Conservation (phyloP, 202 grass and related monocot species). For the Setaria italica region DNA sequence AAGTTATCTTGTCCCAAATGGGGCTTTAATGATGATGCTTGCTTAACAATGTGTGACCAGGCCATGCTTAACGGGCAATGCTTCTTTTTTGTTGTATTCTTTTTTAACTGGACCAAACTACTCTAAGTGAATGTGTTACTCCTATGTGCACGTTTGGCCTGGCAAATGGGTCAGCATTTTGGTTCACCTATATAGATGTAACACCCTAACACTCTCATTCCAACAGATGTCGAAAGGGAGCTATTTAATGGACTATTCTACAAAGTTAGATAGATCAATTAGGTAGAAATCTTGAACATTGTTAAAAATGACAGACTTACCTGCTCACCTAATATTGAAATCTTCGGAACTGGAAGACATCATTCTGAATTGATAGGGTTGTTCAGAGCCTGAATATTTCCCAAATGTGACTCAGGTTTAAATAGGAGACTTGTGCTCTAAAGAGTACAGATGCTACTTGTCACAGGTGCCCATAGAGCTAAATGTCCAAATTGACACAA, state of each 20-base stretch:
- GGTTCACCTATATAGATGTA: constrained; percentile 14
- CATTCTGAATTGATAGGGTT: background rate
- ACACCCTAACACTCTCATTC: background rate
- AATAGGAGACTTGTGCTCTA: background rate
- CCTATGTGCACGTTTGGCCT: background rate
- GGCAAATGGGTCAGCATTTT: background rate
- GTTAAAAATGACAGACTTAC: constrained; percentile 13
- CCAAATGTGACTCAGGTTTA: too few relatives aligned
- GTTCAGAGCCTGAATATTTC: background rate
- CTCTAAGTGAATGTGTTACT: background rate
- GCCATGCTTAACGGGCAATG: background rate
- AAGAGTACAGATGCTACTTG: background rate
- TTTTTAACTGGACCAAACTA: background rate
- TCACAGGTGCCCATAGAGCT: background rate
- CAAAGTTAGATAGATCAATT: background rate
- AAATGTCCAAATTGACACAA: background rate
- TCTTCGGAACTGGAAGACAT: background rate
- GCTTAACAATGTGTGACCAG: background rate
- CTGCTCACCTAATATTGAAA: background rate
- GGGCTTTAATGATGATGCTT: background rate
- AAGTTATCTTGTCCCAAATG: background rate
- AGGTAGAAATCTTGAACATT: constrained; percentile 5
- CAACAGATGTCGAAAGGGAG: constrained; percentile 8
- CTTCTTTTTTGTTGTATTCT: background rate
- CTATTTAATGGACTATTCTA: background rate